Evolutionary conservation across 192 early-diverging fungal species (phyloP).

Genomic region (Coemansia nantahalensis): DNA sequence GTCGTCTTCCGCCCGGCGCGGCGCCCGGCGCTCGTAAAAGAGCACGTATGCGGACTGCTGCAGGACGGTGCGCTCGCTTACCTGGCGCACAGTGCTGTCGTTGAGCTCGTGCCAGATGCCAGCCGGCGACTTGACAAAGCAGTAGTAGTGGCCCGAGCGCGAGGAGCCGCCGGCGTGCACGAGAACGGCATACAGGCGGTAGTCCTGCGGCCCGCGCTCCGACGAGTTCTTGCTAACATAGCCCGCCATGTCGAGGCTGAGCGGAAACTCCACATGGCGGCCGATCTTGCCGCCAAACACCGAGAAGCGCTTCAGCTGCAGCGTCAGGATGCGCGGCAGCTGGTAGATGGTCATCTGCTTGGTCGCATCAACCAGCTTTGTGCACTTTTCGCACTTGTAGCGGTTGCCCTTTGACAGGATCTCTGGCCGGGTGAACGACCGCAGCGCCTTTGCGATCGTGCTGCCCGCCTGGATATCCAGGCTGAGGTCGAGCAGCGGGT

Average conservation of each 20-base stretch:
- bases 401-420: conserved; percentile 62
- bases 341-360: conserved; percentile 79
- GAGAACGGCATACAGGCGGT: conserved; percentile 74
- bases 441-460: conserved; percentile 65
- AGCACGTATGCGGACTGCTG: conserved; percentile 80
- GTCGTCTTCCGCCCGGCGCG: conserved; percentile 2
- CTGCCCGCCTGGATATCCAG: conserved; percentile 69
- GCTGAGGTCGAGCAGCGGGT: conserved; percentile 73
- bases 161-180: conserved; percentile 73
- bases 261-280: conserved; percentile 61
- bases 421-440: conserved; percentile 71
- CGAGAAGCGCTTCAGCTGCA: conserved; percentile 88
- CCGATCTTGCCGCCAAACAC: conserved; percentile 65
- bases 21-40: conserved; percentile 63
- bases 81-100: conserved; percentile 69
- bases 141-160: conserved; percentile 85
- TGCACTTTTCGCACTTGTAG: conserved; percentile 83
- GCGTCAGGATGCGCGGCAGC: conserved; percentile 65
- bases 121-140: conserved; percentile 73
- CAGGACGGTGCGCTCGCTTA: conserved; percentile 66
- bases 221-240: conserved; percentile 48
- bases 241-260: conserved; percentile 58
- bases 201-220: conserved; percentile 55
- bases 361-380: conserved; percentile 67
- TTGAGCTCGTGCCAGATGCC: conserved; percentile 82